Evolutionary conservation across 2,329 filamentous ascomycete genomes (phyloP).

Genomic region (Ceratocystis lukuohia): DNA sequence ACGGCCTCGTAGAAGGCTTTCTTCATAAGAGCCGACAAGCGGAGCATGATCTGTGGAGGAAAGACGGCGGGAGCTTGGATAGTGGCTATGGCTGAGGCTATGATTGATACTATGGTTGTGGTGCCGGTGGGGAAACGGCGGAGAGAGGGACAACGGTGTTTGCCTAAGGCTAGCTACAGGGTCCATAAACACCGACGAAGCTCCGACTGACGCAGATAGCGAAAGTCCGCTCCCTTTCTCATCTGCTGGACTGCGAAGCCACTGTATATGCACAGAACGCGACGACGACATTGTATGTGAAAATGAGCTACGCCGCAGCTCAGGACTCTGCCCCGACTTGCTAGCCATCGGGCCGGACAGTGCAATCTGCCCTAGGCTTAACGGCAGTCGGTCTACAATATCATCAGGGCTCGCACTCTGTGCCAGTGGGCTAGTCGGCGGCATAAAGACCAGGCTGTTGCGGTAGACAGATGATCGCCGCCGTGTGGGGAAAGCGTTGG

Average conservation of each 20-base stretch:
- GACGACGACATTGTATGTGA: constrained; percentile 54
- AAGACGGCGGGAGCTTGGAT: constrained; percentile 51
- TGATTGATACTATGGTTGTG: neutral
- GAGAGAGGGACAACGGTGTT: neutral
- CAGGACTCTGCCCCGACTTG: neutral
- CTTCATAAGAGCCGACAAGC: constrained; percentile 96
- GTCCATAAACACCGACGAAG: neutral
- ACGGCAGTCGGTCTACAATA: constrained; percentile 20
- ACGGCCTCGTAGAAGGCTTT: constrained; percentile 82
- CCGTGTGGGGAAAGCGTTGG: neutral
- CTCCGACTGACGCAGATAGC: neutral
- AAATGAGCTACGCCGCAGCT: constrained; percentile 31
- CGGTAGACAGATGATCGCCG: neutral
- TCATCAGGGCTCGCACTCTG: constrained; percentile 79
- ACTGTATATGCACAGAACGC: constrained; percentile 44
- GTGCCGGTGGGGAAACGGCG: neutral
- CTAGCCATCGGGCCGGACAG: constrained; percentile 31
- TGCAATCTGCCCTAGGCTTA: constrained; percentile 1
- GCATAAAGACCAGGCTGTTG: constrained; percentile 53
- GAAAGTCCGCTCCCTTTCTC: neutral
- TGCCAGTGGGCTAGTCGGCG: constrained; percentile 83
- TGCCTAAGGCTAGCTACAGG: neutral
- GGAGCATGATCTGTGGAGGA: constrained; percentile 66
- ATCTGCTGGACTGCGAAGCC: neutral
- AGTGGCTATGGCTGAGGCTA: constrained; percentile 30